Percentiles rank a stretch among this genome's conserved stretches.
Evolutionary conservation across 2,329 filamentous ascomycete species (phyloP).

Genomic region (Pestalotiopsis sp.): DNA sequence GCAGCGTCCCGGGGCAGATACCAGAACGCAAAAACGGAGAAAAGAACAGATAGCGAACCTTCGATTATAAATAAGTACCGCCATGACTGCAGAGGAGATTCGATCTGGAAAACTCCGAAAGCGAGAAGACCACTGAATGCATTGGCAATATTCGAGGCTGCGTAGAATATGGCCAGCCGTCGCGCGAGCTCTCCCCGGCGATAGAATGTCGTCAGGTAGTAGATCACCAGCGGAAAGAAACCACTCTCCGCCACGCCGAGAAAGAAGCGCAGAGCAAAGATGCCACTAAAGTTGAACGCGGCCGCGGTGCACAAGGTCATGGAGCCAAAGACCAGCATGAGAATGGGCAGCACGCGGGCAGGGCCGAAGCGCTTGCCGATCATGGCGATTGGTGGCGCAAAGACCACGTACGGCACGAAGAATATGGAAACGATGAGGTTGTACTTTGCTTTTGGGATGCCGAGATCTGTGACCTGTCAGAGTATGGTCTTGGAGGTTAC

Average conservation of each 20-base stretch:
- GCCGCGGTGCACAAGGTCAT: slow-evolving; percentile 61
- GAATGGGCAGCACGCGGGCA: slow-evolving; percentile 56
- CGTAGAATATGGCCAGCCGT: slow-evolving; percentile 73
- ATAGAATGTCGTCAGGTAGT: slow-evolving; percentile 64
- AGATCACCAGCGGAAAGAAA: slow-evolving; percentile 68
- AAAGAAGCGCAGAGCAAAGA: slow-evolving; percentile 70
- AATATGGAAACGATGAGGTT: slow-evolving; percentile 70
- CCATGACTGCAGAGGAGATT: slow-evolving; percentile 39
- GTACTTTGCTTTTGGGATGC: slow-evolving; percentile 64
- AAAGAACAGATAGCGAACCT: slow-evolving; percentile 56
- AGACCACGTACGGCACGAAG: slow-evolving; percentile 72
- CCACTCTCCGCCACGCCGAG: slow-evolving; percentile 67
- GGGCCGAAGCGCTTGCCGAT: slow-evolving; percentile 69
- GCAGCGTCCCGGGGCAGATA: slow-evolving; percentile 67
- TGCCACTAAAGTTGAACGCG: slow-evolving; percentile 60
- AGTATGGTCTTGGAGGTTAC: neutral
- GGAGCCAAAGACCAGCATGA: slow-evolving; percentile 69
- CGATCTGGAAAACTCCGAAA: slow-evolving; percentile 49
- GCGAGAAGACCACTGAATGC: slow-evolving; percentile 48
- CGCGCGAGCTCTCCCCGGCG: slow-evolving; percentile 69
- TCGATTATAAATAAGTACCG: slow-evolving; percentile 51
- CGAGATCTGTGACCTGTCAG: slow-evolving; percentile 42
- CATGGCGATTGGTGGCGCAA: slow-evolving; percentile 66
- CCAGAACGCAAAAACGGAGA: slow-evolving; percentile 64
- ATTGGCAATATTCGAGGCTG: slow-evolving; percentile 71